A percentile compares a stretch with the other conserved stretches of the same genome.
phyloP scores from a whole-genome alignment of 2,329 filamentous ascomycete species.

The Fusarium nygamai region DNA sequence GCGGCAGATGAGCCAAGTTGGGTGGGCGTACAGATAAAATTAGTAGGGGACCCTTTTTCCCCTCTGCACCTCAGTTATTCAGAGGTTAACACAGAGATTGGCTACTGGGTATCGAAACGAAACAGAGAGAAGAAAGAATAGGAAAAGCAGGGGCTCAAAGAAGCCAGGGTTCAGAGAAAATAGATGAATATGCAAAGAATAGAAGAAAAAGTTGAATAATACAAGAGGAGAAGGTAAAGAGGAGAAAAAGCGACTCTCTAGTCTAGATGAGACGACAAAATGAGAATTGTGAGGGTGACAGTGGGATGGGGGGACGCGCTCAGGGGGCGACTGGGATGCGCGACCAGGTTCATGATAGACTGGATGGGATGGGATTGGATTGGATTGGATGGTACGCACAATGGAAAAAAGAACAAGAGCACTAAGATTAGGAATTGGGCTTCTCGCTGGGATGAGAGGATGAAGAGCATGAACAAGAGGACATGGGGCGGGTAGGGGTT shows the following conservation, averaged over 20 bases:
- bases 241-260: conserved; percentile 14
- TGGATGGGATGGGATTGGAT: not conserved
- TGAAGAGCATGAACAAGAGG: conserved; percentile 29
- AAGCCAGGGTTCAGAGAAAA: conserved; percentile 22
- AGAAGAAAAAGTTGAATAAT: conserved; percentile 26
- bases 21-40: conserved; percentile 36
- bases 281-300: conserved; percentile 29
- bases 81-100: conserved; percentile 7
- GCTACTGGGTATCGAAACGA: conserved; percentile 33
- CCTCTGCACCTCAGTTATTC: conserved; percentile 24
- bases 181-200: conserved; percentile 19
- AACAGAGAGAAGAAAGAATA: conserved; percentile 13
- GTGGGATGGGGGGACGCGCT: conserved; percentile 34
- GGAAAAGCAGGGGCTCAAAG: conserved; percentile 14
- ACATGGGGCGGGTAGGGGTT: conserved; percentile 22
- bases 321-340: conserved; percentile 37
- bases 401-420: conserved; percentile 16
- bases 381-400: conserved; percentile 14
- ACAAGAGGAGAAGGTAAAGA: conserved; percentile 29
- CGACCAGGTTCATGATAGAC: conserved; percentile 34
- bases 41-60: conserved; percentile 34
- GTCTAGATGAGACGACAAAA: conserved; percentile 32
- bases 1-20: conserved; percentile 25
- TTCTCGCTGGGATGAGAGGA: conserved; percentile 25
- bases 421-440: conserved; percentile 37